phyloP scores from a whole-genome alignment of 148 eudicot genomes.

The Selenicereus undatus region DNA sequence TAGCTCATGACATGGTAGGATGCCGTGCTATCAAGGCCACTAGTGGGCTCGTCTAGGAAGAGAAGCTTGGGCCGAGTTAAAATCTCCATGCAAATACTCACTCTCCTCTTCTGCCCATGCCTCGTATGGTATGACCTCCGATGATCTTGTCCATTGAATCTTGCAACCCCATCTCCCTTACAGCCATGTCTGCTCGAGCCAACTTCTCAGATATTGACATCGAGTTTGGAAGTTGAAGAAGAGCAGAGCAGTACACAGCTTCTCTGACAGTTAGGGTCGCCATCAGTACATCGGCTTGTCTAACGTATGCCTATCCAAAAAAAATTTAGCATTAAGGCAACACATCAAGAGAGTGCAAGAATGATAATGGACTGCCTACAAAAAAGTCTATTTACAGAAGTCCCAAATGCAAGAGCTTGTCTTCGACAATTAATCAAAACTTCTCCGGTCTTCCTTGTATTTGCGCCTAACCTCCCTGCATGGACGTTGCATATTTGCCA shows the following conservation, averaged over 20 bases:
- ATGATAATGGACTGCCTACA: background rate
- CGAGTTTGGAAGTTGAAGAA: constrained; percentile 58
- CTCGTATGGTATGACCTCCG: constrained; percentile 66
- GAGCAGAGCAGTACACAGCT: constrained; percentile 68
- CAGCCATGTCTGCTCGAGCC: constrained; percentile 48
- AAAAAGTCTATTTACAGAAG: constrained; percentile 32
- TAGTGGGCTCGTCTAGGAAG: constrained; percentile 85
- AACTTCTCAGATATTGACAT: constrained; percentile 49
- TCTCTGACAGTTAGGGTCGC: constrained; percentile 63
- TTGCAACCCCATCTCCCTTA: constrained; percentile 72
- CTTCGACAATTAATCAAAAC: constrained; percentile 41
- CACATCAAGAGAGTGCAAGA: too few relatives aligned
- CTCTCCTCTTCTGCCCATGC: constrained; percentile 80
- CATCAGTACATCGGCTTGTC: constrained; percentile 63
- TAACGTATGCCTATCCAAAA: constrained; percentile 58
- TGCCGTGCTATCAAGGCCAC: constrained; percentile 84
- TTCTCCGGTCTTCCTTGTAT: constrained; percentile 37
- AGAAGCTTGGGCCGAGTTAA: constrained; percentile 59
- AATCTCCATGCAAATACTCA: constrained; percentile 75
- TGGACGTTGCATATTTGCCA: background rate
- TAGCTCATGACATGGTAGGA: constrained; percentile 68
- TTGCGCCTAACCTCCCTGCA: constrained; percentile 40
- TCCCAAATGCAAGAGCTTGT: constrained; percentile 45
- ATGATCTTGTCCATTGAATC: constrained; percentile 56
- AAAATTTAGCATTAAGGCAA: too few relatives aligned